Conservation (phyloP, 2,329 filamentous ascomycete species). For the Peltaster fructicola region DNA sequence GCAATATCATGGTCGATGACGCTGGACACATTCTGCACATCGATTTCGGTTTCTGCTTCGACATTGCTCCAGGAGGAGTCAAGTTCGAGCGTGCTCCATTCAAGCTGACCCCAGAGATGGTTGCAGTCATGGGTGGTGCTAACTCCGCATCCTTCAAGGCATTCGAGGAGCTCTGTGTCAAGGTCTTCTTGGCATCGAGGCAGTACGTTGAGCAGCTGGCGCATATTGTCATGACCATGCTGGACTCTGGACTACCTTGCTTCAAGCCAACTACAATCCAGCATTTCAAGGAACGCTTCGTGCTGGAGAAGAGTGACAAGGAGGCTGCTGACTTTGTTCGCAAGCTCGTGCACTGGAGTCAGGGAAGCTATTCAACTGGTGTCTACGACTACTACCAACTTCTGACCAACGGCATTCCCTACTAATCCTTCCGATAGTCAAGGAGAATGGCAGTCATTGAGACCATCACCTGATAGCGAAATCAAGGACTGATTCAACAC, state of each 20-base stretch:
- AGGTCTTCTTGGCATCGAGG: constrained; percentile 77
- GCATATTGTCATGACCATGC: constrained; percentile 84
- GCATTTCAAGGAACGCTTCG: constrained; percentile 85
- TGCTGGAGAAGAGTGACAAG: constrained; percentile 74
- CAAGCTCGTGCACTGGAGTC: constrained; percentile 75
- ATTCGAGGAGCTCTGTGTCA: constrained; percentile 93
- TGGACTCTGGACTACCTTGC: constrained; percentile 87
- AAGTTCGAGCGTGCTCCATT: constrained; percentile 97
- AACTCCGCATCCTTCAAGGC: constrained; percentile 78
- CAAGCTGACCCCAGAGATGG: constrained; percentile 94
- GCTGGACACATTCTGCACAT: constrained; percentile 95
- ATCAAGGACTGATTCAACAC: no score
- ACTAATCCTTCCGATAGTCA: constrained; percentile 39
- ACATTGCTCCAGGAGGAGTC: constrained; percentile 91
- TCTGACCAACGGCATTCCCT: constrained; percentile 92
- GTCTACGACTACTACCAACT: constrained; percentile 98
- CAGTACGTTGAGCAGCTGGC: constrained; percentile 77
- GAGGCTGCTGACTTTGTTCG: constrained; percentile 93
- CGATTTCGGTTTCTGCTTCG: constrained; percentile 98
- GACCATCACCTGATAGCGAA: no score
- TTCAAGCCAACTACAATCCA: constrained; percentile 93
- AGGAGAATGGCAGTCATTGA: background rate
- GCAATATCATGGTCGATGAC: constrained; percentile 99
- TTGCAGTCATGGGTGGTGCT: constrained; percentile 88
- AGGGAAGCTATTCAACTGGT: constrained; percentile 76